Evolutionary conservation across 805 yeast species (phyloP), one percentile per base, ranked within the genome.

Genomic region (Candida insectalens): DNA sequence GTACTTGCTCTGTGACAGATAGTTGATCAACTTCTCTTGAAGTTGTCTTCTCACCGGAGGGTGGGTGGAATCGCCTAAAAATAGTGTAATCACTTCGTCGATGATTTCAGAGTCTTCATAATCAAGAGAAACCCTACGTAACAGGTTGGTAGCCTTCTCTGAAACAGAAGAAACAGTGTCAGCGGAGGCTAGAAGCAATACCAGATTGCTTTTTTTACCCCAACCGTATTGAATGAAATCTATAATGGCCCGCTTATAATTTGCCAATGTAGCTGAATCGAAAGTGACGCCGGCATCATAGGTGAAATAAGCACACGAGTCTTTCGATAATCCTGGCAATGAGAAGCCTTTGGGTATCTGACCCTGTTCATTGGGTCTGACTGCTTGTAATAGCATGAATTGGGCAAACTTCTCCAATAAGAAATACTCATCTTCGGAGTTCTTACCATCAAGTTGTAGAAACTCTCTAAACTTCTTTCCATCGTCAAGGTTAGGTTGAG

Each of bases 201-300:
- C 44, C 19, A 69, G 47, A 14, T 52, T 34, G 6, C 40, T 27
- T 3, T 51, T 47, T 4, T 60, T 61, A n/a, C 59, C 45, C 30
- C 67, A 62, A 0, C 69, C 71, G 37, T 58, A 42, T 34, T 70
- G 56, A 39, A 61, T 32, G 50, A 79, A 55, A 44, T 64, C 44
- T 39, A 70, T 31, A 1, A 71, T 58, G 8, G 66, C 60, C 5
- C 36, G 40, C 39, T 69, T 74, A 32, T 59, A 63, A 5, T 37
- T 44, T 1, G 56, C 41, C 27, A 83, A 52, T 14, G 69, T 73
- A 0, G 63, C 64, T 5, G 61, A 57, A 34, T 70, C 70, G 46
- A 71, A 76, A 0, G 69, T 53, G 1, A 76, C 70, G 19, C 88
- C 89, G 3, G 89, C 84, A 41, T 71, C 71, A 35, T 65, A 67